Evolutionary conservation across 441 rosid genomes (phyloP).

Genomic region (Francoa sonchifolia): DNA sequence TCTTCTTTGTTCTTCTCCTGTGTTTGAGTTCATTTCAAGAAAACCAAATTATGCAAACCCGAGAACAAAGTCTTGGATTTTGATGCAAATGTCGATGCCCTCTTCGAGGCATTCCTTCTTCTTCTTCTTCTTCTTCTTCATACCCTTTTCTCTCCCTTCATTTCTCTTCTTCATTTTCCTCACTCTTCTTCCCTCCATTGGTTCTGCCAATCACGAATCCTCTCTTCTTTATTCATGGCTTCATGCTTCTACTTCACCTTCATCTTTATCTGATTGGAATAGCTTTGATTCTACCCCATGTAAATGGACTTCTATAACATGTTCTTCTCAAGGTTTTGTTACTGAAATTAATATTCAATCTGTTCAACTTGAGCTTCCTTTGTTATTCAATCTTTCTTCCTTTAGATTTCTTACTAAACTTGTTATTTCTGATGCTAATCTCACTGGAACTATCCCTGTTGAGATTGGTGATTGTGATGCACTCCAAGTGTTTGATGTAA

Average conservation of each 20-base stretch:
- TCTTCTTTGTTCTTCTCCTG: no score
- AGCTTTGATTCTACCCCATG: constrained; percentile 51
- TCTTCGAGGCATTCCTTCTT: constrained; percentile 43
- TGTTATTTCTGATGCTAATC: constrained; percentile 38
- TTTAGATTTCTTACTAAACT: constrained; percentile 38
- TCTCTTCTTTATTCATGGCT: constrained; percentile 41
- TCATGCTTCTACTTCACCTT: constrained; percentile 29
- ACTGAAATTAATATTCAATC: constrained; percentile 45
- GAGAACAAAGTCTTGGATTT: constrained; percentile 43
- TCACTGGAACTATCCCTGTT: constrained; percentile 39
- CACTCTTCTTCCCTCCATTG: constrained; percentile 18
- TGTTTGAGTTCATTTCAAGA: no score
- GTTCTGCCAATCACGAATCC: constrained; percentile 36
- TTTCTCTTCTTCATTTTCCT: constrained; percentile 20
- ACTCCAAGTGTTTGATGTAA: constrained; percentile 35
- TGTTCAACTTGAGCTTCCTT: constrained; percentile 35
- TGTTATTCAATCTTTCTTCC: constrained; percentile 40
- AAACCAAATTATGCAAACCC: constrained; percentile 56
- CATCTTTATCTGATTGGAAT: constrained; percentile 38
- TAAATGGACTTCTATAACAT: constrained; percentile 45
- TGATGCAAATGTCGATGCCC: constrained; percentile 40
- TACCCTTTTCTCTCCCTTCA: no score
- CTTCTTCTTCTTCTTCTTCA: constrained; percentile 15
- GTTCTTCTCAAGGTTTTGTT: constrained; percentile 31
- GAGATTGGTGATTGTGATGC: constrained; percentile 31